Base-by-base conservation (phyloP, 768 basidiomycete species). In the Termitomyces sp. region DNA sequence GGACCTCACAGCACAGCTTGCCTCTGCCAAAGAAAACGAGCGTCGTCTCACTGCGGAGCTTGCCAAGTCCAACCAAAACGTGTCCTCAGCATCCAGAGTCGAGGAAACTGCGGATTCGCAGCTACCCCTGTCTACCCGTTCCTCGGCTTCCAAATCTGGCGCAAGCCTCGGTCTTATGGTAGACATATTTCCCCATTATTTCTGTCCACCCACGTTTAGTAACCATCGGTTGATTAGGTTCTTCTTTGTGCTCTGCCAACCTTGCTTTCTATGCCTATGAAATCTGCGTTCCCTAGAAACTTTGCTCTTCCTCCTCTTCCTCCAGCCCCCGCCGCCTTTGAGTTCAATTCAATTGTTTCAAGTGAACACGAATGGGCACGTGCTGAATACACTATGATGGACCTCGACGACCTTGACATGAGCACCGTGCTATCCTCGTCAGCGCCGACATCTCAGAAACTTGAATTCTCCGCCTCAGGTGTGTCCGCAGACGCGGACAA, bases 161-260 rank as follows among this genome's bases (percentile, higher is more conserved):
- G 84, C 88, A 52, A 82, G 81, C 65, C 72, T 89, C 47, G 82
- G 86, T 59, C 76, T 88, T 67, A 87, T 89, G 85, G 88, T 89
- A 69, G 61, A 80, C 64, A 11, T n/a, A 16, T 54, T 63, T 59
- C 34, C n/a, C 40, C 43, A 39, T 52, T 19, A 43, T 43, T 56
- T 43, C 35, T 44, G 55, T 44, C 34, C 55, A 28, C 43, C 50
- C 39, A 52, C 59, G 56, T 56, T 60, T 67, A 34, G 19, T 32
- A 19, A 69, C 27, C 52, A 37, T 54, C 42, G 23, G 12, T 54
- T 39, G 75, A 73, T 72, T 76, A 89, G 83, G 87, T 88, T 63
- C 79, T 91, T 45, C 77, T 91, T 43, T 91, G 88, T 63, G 87
- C 88, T 2, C 78, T 91, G 27, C 89, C 89, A 16, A 81, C 84